phyloP scores from a whole-genome alignment of 768 basidiomycete species.

The Russula brevipes region DNA sequence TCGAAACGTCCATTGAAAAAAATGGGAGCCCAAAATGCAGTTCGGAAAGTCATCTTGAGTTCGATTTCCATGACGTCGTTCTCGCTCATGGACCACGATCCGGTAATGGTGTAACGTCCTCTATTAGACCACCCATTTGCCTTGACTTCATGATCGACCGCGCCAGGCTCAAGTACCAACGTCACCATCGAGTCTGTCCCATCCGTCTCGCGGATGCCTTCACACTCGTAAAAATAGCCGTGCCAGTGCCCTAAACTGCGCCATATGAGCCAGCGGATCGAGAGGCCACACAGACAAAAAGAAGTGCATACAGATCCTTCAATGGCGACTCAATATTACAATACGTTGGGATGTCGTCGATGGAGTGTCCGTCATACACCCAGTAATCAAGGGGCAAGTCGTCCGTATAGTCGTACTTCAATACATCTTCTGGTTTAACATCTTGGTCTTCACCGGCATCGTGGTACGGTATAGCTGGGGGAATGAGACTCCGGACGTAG shows the following conservation, averaged over 20 bases:
- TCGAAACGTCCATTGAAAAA: constrained; percentile 14
- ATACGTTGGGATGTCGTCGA: not conserved
- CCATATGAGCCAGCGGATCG: not conserved
- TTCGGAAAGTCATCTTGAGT: constrained; percentile 21
- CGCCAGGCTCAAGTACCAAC: constrained; percentile 11
- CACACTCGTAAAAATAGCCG: constrained; percentile 13
- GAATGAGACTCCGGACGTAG: not conserved
- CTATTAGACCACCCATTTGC: constrained; percentile 14
- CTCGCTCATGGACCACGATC: constrained; percentile 19
- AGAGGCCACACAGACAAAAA: not conserved
- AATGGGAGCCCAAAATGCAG: not conserved
- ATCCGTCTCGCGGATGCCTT: not conserved
- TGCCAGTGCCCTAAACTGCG: constrained; percentile 19
- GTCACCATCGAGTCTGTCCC: constrained; percentile 12
- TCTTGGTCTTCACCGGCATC: constrained; percentile 8
- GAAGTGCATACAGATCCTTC: constrained; percentile 5
- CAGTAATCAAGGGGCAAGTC: constrained; percentile 5
- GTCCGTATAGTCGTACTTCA: constrained; percentile 1
- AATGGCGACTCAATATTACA: constrained; percentile 1
- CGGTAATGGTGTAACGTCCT: constrained; percentile 21
- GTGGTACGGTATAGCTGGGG: not conserved
- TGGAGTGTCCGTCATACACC: constrained; percentile 17
- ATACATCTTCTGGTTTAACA: constrained; percentile 8
- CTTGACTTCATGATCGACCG: constrained; percentile 10
- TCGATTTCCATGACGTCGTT: constrained; percentile 17